phyloP scores from a whole-genome alignment of 202 grass and related monocot species.

The Thinopyrum obtusiflorum region DNA sequence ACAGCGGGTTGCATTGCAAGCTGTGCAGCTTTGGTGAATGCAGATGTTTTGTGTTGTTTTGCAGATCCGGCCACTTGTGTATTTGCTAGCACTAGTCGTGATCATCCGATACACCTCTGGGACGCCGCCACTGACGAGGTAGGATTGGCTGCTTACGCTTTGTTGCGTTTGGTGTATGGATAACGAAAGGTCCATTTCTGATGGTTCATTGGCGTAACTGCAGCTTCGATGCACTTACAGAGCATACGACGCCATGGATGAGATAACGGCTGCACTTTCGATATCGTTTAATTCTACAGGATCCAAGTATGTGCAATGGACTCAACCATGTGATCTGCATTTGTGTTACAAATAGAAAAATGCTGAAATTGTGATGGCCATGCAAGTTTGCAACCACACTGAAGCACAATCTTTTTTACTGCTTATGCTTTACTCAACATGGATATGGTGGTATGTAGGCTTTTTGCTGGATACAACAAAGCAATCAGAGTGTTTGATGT shows the following conservation, averaged over 20 bases:
- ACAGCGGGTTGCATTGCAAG: background rate
- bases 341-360: background rate
- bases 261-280: conserved; percentile 85
- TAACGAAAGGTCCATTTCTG: conserved; percentile 16
- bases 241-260: conserved; percentile 93
- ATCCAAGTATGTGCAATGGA: conserved; percentile 57
- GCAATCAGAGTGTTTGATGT: conserved; percentile 89
- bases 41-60: background rate
- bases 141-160: background rate
- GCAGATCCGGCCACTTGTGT: conserved; percentile 82
- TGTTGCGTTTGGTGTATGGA: conserved; percentile 16
- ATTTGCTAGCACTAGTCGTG: conserved; percentile 75
- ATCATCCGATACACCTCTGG: conserved; percentile 98
- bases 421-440: conserved; percentile 4
- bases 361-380: background rate
- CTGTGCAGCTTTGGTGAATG: conserved; percentile 10
- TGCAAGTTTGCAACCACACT: background rate
- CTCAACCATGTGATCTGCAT: background rate
- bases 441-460: conserved; percentile 53
- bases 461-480: conserved; percentile 98
- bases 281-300: conserved; percentile 86
- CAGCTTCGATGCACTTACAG: conserved; percentile 94
- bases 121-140: conserved; percentile 79
- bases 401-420: background rate
- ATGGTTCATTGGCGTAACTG: conserved; percentile 30